Percentiles rank a stretch among this genome's conserved stretches.
These are phyloP conservation scores for Termitomyces sp. DNA, from an alignment of 768 basidiomycete species.

Conservation along the genomic window DNA sequence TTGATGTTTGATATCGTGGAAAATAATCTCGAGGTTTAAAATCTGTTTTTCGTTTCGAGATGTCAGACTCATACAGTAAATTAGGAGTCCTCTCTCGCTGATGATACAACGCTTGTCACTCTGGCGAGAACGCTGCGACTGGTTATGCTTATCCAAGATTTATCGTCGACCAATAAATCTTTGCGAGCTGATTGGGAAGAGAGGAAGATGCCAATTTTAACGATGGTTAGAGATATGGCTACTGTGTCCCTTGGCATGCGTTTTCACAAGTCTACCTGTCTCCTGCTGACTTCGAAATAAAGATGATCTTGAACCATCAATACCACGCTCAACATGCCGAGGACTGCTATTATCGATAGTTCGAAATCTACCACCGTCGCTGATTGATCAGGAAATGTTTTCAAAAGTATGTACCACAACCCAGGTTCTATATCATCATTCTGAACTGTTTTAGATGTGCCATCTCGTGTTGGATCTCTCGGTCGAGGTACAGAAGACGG, in stretches of 20 bases:
- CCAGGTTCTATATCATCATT: neutral
- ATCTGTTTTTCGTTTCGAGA: neutral
- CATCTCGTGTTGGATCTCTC: slow-evolving; percentile 69
- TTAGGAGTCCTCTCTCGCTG: slow-evolving; percentile 56
- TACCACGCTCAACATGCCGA: slow-evolving; percentile 61
- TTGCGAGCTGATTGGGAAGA: slow-evolving; percentile 67
- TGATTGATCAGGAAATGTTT: slow-evolving; percentile 61
- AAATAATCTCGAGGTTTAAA: slow-evolving; percentile 76
- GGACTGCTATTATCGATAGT: slow-evolving; percentile 67
- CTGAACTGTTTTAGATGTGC: slow-evolving; percentile 52
- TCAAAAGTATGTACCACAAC: slow-evolving; percentile 40
- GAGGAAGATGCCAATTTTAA: slow-evolving; percentile 45
- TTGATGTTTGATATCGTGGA: slow-evolving; percentile 87
- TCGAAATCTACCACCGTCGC: slow-evolving; percentile 54
- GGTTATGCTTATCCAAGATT: slow-evolving; percentile 61
- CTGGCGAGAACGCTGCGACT: slow-evolving; percentile 70
- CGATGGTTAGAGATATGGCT: slow-evolving; percentile 57
- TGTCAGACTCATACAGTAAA: neutral
- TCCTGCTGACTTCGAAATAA: neutral
- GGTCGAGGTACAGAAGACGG: slow-evolving; percentile 65
- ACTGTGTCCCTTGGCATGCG: slow-evolving; percentile 43
- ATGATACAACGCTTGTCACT: slow-evolving; percentile 51
- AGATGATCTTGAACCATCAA: slow-evolving; percentile 31
- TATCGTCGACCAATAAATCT: slow-evolving; percentile 63
- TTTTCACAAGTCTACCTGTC: neutral